Evolutionary conservation across 768 basidiomycete genomes (phyloP).

Genomic region (Pholiota microspora): DNA sequence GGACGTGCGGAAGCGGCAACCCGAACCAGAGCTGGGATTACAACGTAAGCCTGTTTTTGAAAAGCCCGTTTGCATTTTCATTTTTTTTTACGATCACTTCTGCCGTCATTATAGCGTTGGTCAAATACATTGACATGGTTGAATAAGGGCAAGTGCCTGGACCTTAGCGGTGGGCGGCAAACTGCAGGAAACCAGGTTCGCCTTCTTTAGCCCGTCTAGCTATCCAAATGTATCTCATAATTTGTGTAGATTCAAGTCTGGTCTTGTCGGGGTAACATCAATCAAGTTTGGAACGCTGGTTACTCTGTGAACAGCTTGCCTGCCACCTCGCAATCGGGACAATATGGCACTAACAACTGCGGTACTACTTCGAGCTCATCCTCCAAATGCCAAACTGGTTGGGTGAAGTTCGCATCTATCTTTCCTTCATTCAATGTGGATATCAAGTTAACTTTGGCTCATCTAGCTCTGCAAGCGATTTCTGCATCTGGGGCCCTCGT

Average conservation of each 20-base stretch:
- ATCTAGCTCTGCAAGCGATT: slow-evolving; percentile 58
- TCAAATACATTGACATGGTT: slow-evolving; percentile 45
- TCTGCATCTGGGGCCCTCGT: slow-evolving; percentile 70
- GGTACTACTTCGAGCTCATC: slow-evolving; percentile 52
- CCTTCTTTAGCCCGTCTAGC: not conserved
- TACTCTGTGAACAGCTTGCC: slow-evolving; percentile 43
- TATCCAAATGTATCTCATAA: not conserved
- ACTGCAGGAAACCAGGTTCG: slow-evolving; percentile 41
- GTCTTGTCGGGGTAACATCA: slow-evolving; percentile 41
- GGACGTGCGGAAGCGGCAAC: slow-evolving; percentile 40
- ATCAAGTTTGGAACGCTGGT: slow-evolving; percentile 54
- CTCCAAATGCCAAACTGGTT: slow-evolving; percentile 70
- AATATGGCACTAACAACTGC: slow-evolving; percentile 68
- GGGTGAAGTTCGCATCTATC: slow-evolving; percentile 56
- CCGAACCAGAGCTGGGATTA: slow-evolving; percentile 47
- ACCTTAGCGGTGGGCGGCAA: slow-evolving; percentile 40
- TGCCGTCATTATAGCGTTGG: slow-evolving; percentile 15
- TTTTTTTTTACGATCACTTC: not conserved
- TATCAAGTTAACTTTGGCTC: no score
- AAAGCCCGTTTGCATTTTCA: not conserved
- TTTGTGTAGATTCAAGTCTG: slow-evolving; percentile 42
- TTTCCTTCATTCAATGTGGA: no score
- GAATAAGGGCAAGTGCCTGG: slow-evolving; percentile 47
- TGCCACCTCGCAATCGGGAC: slow-evolving; percentile 52
- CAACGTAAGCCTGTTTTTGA: slow-evolving; percentile 27